Evolutionary conservation across 2,329 filamentous ascomycete species (phyloP), one percentile per base, ranked within the genome.

Genomic region (Trichoderma sp.): DNA sequence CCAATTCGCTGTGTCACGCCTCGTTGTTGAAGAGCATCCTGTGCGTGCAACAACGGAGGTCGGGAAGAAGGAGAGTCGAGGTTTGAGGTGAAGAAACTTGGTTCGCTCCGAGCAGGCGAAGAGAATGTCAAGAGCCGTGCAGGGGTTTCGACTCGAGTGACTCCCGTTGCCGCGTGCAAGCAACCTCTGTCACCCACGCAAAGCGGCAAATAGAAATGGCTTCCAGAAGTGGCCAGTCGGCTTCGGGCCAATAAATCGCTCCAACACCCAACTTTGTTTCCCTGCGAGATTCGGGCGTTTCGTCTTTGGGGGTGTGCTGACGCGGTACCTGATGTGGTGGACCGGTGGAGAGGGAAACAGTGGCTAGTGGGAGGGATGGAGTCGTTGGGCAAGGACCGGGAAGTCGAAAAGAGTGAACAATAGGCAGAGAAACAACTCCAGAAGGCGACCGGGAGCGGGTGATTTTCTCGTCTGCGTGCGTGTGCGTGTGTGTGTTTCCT

Each of bases 21-120:
- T 41, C 57, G 43, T 39, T 55, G 57, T 65, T 26, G 63, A 65
- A 65, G 50, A 19, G 63, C 63, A 65, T 65, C 63, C 56, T 48
- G 63, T 55, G 63, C 63, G 39, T 54, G 58, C 34, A 54, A 62
- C 63, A 62, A 65, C 43, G 34, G 47, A 34, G 50, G 50, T 21
- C 41, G 28, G 59, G 41, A 50, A 19, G 39, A 47, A 52, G 24
- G 24, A 10, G 24, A 61, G 34, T 39, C 34, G 34, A 4, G 59
- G 59, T 45, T 44, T 17, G 52, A 62, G 52, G 43, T 19, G 54
- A 19, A n/a, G 26, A 58, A 44, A 52, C 15, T 17, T n/a, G 21
- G 47, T 58, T 64, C 19, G 54, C 45, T 50, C 43, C 19, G 56
- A 63, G 21, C 39, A 63, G 60, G 39, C 41, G 50, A 55, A 48